Conservation (phyloP, 2,329 filamentous ascomycete species). For the Nemania sp. region DNA sequence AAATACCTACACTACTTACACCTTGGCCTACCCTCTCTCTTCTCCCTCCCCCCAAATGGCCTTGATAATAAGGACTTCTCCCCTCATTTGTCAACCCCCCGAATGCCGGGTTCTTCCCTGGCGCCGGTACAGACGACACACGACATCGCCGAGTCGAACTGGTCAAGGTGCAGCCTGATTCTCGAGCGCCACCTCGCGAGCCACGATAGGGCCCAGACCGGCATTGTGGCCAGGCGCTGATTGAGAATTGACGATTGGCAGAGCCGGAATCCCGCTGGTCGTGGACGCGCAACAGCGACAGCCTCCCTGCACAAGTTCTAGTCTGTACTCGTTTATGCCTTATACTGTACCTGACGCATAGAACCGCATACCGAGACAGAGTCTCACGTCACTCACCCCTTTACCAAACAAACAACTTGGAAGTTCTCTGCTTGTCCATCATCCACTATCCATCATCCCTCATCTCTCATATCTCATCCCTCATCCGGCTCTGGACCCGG, state of each 20-base stretch:
- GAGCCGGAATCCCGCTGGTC: neutral
- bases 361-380: conserved; percentile 2
- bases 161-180: conserved; percentile 1
- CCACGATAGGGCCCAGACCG: conserved; percentile 3
- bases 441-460: no score
- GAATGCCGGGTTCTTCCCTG: conserved; percentile 28
- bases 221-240: conserved; percentile 1
- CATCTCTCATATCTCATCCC: no score
- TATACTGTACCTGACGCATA: no score
- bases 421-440: no score
- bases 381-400: neutral
- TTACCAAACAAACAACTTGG: no score
- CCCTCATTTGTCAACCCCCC: conserved; percentile 28
- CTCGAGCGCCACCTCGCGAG: neutral
- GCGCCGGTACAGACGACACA: conserved; percentile 23
- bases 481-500: neutral
- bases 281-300: conserved; percentile 12
- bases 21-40: neutral
- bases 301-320: neutral
- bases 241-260: neutral
- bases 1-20: neutral
- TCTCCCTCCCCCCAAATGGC: conserved; percentile 7
- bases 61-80: conserved; percentile 28
- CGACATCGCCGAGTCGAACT: neutral
- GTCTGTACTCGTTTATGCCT: no score